A percentile compares a stretch with the other conserved stretches of the same genome.
Evolutionary conservation across 441 rosid genomes (phyloP).

Genomic region (Rhodomyrtus psidioides): DNA sequence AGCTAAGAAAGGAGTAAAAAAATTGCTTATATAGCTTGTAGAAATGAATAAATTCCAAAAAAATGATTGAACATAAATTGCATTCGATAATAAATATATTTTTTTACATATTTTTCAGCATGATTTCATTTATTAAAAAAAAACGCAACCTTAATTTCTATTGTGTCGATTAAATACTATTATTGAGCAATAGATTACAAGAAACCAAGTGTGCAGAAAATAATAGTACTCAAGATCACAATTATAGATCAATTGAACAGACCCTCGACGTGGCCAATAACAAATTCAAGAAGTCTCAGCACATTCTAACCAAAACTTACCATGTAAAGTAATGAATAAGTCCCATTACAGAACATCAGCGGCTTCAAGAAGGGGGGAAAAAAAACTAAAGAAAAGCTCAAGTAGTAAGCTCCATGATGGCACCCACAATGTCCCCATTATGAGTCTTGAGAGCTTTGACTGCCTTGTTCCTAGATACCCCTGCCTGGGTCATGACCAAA

Average conservation of each 20-base stretch:
- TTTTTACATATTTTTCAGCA: no score
- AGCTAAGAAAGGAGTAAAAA: neutral
- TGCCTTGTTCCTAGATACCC: slow-evolving; percentile 45
- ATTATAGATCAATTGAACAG: neutral
- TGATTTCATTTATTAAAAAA: neutral
- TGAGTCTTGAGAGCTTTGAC: slow-evolving; percentile 46
- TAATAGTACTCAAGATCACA: neutral
- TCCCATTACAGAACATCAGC: neutral
- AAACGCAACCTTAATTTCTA: neutral
- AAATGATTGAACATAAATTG: neutral
- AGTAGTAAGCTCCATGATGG: slow-evolving; percentile 59
- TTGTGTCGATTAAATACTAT: neutral
- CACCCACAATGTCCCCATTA: slow-evolving; percentile 52
- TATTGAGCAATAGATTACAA: neutral
- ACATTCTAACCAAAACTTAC: neutral
- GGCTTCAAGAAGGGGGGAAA: neutral
- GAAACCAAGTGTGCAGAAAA: neutral
- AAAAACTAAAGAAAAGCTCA: neutral
- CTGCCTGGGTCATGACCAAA: slow-evolving; percentile 57
- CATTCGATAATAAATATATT: no score
- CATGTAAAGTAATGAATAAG: neutral
- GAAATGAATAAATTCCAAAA: neutral
- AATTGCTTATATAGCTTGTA: neutral
- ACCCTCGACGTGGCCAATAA: neutral
- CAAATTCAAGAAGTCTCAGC: neutral